phyloP scores from a whole-genome alignment of 1,139 yeast species.

The Kodamaea alishanica region DNA sequence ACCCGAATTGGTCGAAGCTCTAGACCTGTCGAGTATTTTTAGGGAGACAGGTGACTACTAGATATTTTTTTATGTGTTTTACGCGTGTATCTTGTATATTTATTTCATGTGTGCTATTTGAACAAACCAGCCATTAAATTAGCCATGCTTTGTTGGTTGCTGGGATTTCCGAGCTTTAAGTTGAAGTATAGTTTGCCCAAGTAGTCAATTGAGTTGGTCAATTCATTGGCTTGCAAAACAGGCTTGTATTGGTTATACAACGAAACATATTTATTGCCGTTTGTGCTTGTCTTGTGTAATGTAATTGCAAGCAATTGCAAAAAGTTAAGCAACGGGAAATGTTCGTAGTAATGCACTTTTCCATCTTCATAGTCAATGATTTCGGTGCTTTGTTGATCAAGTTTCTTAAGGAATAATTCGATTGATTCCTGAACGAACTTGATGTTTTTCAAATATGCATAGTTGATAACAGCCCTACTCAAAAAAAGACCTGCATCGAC shows the following conservation, averaged over 20 bases:
- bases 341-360: constrained; percentile 20
- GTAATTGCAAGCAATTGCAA: constrained; percentile 65
- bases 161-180: constrained; percentile 48
- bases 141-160: constrained; percentile 65
- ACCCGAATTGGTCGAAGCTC: constrained; percentile 65
- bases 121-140: constrained; percentile 83
- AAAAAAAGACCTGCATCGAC: constrained; percentile 52
- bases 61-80: neutral
- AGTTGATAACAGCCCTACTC: constrained; percentile 66
- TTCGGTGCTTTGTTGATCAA: constrained; percentile 14
- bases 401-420: constrained; percentile 33
- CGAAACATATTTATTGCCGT: constrained; percentile 47
- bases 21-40: constrained; percentile 49
- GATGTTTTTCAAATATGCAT: constrained; percentile 60
- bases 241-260: constrained; percentile 46
- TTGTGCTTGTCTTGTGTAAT: constrained; percentile 52
- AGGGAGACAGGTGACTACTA: constrained; percentile 24
- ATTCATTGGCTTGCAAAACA: constrained; percentile 27
- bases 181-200: constrained; percentile 43
- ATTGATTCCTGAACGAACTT: constrained; percentile 52
- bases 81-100: neutral
- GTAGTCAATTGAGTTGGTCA: constrained; percentile 44
- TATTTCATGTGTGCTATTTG: constrained; percentile 21
- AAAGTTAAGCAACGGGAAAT: constrained; percentile 53
- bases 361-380: constrained; percentile 15